Evolutionary conservation across 352 stramenopile genomes (phyloP).

Genomic region (Phytophthora brassicae): DNA sequence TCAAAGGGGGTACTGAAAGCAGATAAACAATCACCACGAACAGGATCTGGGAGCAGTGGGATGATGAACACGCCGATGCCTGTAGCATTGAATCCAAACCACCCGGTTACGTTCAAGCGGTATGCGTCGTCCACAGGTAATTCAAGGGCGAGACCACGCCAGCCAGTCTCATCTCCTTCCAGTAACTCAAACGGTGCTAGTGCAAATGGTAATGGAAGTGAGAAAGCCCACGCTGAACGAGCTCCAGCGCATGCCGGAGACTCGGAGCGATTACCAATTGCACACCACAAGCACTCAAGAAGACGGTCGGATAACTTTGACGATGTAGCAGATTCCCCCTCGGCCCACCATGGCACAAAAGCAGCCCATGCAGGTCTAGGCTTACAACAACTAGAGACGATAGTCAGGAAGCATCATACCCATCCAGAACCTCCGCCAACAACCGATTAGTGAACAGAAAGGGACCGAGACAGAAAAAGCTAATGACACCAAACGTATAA

Average conservation of each 20-base stretch:
- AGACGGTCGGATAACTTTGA: slow-evolving; percentile 51
- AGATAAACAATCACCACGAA: slow-evolving; percentile 51
- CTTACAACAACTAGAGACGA: slow-evolving; percentile 26
- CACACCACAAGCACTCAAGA: slow-evolving; percentile 47
- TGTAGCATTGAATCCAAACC: slow-evolving; percentile 30
- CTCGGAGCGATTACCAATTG: slow-evolving; percentile 45
- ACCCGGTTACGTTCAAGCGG: slow-evolving; percentile 50
- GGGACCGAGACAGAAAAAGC: slow-evolving; percentile 14
- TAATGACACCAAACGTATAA: slow-evolving; percentile 19
- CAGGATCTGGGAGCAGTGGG: slow-evolving; percentile 22
- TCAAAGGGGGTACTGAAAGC: slow-evolving; percentile 35
- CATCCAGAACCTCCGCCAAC: slow-evolving; percentile 18
- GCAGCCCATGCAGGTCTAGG: slow-evolving; percentile 22
- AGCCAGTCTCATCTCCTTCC: slow-evolving; percentile 21
- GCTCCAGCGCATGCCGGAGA: slow-evolving; percentile 48
- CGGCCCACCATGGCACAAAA: slow-evolving; percentile 24
- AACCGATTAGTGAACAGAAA: slow-evolving; percentile 25
- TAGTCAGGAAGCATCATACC: slow-evolving; percentile 27
- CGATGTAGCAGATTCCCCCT: slow-evolving; percentile 28
- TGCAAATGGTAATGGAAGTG: slow-evolving; percentile 30
- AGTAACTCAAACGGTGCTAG: slow-evolving; percentile 12
- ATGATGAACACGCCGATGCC: slow-evolving; percentile 29
- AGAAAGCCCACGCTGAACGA: slow-evolving; percentile 51
- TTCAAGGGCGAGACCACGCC: slow-evolving; percentile 38
- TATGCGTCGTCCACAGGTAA: slow-evolving; percentile 51